Evolutionary conservation across 805 yeast genomes (phyloP).

Genomic region (Lipomyces spencermartinsiae): DNA sequence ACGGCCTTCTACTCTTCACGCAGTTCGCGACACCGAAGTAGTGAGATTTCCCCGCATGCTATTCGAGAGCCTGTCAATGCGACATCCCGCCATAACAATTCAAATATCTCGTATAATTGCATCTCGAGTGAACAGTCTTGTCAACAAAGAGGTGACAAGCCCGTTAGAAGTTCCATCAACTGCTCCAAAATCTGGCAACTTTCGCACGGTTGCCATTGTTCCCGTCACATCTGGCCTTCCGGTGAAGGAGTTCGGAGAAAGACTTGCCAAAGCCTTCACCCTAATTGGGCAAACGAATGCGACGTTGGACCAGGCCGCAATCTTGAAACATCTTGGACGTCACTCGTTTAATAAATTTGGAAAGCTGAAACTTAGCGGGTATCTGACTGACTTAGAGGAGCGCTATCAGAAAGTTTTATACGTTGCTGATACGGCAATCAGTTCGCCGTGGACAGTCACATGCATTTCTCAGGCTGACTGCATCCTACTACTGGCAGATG

Average conservation of each 20-base stretch:
- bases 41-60: slow-evolving; percentile 91
- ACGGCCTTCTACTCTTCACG: slow-evolving; percentile 72
- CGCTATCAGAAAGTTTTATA: slow-evolving; percentile 86
- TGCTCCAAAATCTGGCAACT: slow-evolving; percentile 48
- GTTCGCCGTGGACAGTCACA: slow-evolving; percentile 87
- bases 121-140: slow-evolving; percentile 48
- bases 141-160: slow-evolving; percentile 29
- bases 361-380: slow-evolving; percentile 82
- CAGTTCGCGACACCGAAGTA: slow-evolving; percentile 91
- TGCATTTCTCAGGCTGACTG: slow-evolving; percentile 97
- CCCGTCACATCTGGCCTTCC: slow-evolving; percentile 87
- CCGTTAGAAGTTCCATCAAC: background rate
- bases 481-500: slow-evolving; percentile 86
- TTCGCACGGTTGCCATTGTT: slow-evolving; percentile 81
- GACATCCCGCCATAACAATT: slow-evolving; percentile 88
- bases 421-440: slow-evolving; percentile 82
- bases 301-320: slow-evolving; percentile 81
- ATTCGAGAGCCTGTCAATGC: slow-evolving; percentile 81
- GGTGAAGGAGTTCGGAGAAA: slow-evolving; percentile 80
- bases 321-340: slow-evolving; percentile 79
- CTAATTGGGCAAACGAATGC: slow-evolving; percentile 75
- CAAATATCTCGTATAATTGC: slow-evolving; percentile 90
- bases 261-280: slow-evolving; percentile 71
- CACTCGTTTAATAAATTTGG: slow-evolving; percentile 93
- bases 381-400: slow-evolving; percentile 89